Evolutionary conservation across 2,329 filamentous ascomycete genomes (phyloP).

Genomic region (Lizonia empirigonia): DNA sequence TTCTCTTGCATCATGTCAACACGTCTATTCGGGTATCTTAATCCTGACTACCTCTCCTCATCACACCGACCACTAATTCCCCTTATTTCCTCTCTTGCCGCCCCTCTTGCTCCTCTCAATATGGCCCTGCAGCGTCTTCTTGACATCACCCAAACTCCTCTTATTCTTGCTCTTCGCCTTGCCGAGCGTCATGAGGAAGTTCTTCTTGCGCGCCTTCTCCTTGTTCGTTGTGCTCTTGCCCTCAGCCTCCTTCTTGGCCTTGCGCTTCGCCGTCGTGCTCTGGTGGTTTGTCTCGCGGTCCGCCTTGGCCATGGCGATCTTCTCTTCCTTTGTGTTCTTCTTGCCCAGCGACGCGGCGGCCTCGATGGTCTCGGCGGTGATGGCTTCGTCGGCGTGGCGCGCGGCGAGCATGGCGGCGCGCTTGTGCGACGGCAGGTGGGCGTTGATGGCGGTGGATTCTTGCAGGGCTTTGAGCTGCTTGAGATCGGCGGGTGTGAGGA

Average conservation of each 20-base stretch:
- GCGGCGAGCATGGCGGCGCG: constrained; percentile 48
- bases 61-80: too few relatives aligned
- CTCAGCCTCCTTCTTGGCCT: constrained; percentile 83
- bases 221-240: constrained; percentile 97
- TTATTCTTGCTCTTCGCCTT: constrained; percentile 97
- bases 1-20: not conserved
- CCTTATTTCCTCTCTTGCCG: constrained; percentile 75
- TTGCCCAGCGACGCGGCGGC: constrained; percentile 76
- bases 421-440: constrained; percentile 57
- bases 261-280: constrained; percentile 80
- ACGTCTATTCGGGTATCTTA: constrained; percentile 15
- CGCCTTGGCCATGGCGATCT: constrained; percentile 79
- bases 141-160: constrained; percentile 85
- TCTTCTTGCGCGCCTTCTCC: constrained; percentile 97
- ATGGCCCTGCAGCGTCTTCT: constrained; percentile 79
- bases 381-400: constrained; percentile 81
- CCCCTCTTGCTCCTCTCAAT: constrained; percentile 82
- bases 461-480: constrained; percentile 91
- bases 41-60: not conserved
- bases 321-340: constrained; percentile 89
- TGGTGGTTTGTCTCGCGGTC: constrained; percentile 85
- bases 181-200: constrained; percentile 96
- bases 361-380: constrained; percentile 92
- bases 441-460: constrained; percentile 72
- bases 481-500: constrained; percentile 95